phyloP scores from a whole-genome alignment of 2,329 filamentous ascomycete genomes.

The Fusarium sp. region DNA sequence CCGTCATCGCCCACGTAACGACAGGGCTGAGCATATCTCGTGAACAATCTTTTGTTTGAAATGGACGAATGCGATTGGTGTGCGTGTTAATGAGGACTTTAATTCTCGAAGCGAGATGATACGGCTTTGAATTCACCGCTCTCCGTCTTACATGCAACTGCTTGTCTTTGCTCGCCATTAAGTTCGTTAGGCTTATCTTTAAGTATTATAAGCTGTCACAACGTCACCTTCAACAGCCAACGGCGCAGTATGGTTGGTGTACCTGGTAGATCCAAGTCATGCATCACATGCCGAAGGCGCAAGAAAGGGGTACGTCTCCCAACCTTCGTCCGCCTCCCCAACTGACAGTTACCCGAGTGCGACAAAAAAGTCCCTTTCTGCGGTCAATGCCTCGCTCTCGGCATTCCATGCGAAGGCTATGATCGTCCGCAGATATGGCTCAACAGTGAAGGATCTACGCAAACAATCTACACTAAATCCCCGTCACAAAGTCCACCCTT shows the following conservation, averaged over 20 bases:
- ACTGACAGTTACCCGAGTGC: not conserved
- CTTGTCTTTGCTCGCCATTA: no score
- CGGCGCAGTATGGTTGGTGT: slow-evolving; percentile 17
- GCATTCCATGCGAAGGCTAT: slow-evolving; percentile 19
- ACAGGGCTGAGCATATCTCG: not conserved
- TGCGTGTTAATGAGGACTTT: no score
- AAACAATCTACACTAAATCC: not conserved
- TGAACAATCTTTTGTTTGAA: not conserved
- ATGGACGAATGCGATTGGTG: not conserved
- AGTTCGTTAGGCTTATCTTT: not conserved
- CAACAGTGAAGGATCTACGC: slow-evolving; percentile 8
- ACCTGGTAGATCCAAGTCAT: slow-evolving; percentile 23
- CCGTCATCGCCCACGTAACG: slow-evolving; percentile 15
- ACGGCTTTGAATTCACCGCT: not conserved
- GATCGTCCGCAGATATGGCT: slow-evolving; percentile 16
- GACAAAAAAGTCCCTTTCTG: slow-evolving; percentile 11
- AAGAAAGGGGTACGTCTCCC: slow-evolving; percentile 18
- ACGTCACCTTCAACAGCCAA: no score
- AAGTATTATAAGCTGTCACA: not conserved
- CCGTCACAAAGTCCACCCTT: not conserved
- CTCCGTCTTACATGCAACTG: no score
- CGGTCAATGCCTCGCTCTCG: slow-evolving; percentile 9
- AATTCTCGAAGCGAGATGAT: no score
- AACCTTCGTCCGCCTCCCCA: no score
- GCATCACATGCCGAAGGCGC: slow-evolving; percentile 16